phyloP scores from a whole-genome alignment of 768 basidiomycete species.

The Symmetrospora coprosmae region DNA sequence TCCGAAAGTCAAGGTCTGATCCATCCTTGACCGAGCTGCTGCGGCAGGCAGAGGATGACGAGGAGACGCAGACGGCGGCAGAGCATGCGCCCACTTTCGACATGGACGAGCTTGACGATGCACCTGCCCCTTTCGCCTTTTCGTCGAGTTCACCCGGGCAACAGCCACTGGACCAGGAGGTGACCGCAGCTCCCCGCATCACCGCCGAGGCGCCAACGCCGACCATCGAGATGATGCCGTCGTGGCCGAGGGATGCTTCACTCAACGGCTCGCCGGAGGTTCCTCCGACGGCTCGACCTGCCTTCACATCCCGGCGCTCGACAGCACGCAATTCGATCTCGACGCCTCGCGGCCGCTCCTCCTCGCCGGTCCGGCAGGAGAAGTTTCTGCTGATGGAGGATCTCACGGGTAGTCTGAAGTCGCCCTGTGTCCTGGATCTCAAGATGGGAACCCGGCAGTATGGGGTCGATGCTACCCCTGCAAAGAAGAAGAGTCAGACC shows the following conservation, averaged over 20 bases:
- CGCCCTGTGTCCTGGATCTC: conserved; percentile 87
- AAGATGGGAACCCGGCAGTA: conserved; percentile 99
- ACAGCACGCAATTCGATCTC: background rate
- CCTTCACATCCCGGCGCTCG: background rate
- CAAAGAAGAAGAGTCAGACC: conserved; percentile 94
- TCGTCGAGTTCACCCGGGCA: no score
- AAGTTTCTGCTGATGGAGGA: conserved; percentile 99
- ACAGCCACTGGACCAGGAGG: no score
- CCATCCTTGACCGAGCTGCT: conserved; percentile 9
- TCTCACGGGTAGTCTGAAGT: conserved; percentile 76
- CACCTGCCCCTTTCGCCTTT: background rate
- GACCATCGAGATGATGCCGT: no score
- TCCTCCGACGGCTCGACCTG: background rate
- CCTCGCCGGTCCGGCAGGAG: conserved; percentile 58
- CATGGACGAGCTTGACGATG: conserved; percentile 14
- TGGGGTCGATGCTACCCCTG: conserved; percentile 77
- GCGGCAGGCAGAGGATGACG: conserved; percentile 5
- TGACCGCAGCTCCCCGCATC: no score
- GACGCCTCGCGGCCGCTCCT: background rate
- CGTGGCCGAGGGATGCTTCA: background rate
- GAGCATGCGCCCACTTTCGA: background rate
- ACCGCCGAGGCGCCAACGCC: no score
- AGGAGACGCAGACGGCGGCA: background rate
- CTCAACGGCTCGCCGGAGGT: background rate
- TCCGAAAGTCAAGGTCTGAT: conserved; percentile 3